phyloP scores from a whole-genome alignment of 2,329 filamentous ascomycete species.

The Fusarium euwallaceae region DNA sequence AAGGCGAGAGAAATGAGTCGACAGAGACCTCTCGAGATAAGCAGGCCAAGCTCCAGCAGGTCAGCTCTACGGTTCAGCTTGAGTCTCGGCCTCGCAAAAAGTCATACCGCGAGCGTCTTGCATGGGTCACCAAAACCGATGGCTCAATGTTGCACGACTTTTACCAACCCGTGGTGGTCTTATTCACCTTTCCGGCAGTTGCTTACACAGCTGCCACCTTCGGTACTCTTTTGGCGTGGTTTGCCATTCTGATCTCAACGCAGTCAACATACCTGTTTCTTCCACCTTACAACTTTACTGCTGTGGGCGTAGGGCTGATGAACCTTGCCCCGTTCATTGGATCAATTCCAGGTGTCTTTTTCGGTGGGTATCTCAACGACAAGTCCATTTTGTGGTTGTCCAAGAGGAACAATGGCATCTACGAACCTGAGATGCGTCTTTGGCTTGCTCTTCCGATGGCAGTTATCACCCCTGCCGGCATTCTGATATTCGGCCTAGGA shows the following conservation, averaged over 20 bases:
- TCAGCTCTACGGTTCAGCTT: not conserved
- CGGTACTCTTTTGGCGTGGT: conserved; percentile 8
- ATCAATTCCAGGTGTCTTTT: conserved; percentile 6
- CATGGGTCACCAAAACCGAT: not conserved
- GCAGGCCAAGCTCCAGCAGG: not conserved
- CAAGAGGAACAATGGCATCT: conserved; percentile 19
- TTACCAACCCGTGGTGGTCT: not conserved
- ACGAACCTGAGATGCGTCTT: conserved; percentile 28
- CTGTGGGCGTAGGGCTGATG: conserved; percentile 20
- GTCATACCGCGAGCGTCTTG: not conserved
- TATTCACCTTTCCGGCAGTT: not conserved
- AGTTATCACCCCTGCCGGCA: conserved; percentile 14
- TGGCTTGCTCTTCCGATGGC: conserved; percentile 25
- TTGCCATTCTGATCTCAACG: conserved; percentile 24
- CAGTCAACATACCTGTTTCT: conserved; percentile 12
- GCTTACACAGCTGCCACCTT: conserved; percentile 4
- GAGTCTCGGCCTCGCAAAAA: not conserved
- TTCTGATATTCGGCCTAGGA: conserved; percentile 17
- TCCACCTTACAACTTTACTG: conserved; percentile 24
- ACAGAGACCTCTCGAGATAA: not conserved
- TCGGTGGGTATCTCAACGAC: conserved; percentile 17
- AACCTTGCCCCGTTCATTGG: conserved; percentile 26
- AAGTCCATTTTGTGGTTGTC: conserved; percentile 20
- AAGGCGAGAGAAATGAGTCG: not conserved
- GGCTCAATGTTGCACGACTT: not conserved